Conservation (phyloP, 2,329 filamentous ascomycete genomes). For the Aspergillus aculeatus region DNA sequence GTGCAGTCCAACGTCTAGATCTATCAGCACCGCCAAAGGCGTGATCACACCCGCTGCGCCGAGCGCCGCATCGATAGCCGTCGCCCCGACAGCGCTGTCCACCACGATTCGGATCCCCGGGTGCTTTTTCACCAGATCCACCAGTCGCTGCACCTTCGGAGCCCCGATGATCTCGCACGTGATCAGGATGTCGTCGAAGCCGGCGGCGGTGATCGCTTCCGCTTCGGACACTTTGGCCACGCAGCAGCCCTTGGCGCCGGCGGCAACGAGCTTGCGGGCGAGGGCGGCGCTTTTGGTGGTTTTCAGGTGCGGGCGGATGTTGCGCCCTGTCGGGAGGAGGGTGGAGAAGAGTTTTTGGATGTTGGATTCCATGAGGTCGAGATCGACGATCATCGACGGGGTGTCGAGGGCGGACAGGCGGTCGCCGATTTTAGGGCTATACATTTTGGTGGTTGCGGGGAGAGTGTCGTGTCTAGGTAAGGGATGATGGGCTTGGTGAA, state of each 20-base stretch:
- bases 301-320: conserved; percentile 54
- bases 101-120: conserved; percentile 47
- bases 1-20: conserved; percentile 53
- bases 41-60: conserved; percentile 36
- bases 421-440: conserved; percentile 46
- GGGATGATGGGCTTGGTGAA: too few relatives aligned
- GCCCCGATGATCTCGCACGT: conserved; percentile 53
- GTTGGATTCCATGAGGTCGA: conserved; percentile 54
- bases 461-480: not conserved
- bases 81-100: conserved; percentile 48
- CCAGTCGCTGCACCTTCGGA: conserved; percentile 48
- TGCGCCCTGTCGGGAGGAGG: conserved; percentile 47
- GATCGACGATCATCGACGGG: conserved; percentile 57
- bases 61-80: conserved; percentile 48
- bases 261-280: conserved; percentile 45
- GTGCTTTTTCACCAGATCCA: conserved; percentile 45
- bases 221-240: conserved; percentile 54
- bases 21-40: conserved; percentile 46
- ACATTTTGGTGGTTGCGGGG: conserved; percentile 29
- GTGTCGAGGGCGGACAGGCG: conserved; percentile 50
- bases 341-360: conserved; percentile 48
- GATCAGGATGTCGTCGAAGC: conserved; percentile 52
- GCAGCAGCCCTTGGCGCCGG: conserved; percentile 52
- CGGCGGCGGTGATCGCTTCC: conserved; percentile 44
- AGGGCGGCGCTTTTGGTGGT: conserved; percentile 53